phyloP scores from a whole-genome alignment of 768 basidiomycete species.

The Boletus huronensis region DNA sequence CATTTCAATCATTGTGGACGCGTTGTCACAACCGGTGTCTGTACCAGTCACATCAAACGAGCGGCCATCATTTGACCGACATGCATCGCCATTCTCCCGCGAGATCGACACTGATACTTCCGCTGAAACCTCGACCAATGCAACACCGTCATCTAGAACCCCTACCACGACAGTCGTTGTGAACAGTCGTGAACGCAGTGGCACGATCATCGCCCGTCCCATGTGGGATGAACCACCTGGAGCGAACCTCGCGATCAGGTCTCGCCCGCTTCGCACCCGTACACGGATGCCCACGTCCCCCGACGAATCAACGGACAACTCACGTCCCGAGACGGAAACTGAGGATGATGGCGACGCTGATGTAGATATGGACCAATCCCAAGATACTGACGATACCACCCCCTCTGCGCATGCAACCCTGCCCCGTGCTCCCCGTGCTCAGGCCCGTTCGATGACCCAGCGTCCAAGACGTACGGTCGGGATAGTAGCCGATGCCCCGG shows the following conservation, averaged over 20 bases:
- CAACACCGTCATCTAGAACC: constrained; percentile 59
- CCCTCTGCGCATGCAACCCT: constrained; percentile 29
- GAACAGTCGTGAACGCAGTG: constrained; percentile 63
- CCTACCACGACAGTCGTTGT: constrained; percentile 62
- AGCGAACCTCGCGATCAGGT: constrained; percentile 22
- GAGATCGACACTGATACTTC: constrained; percentile 61
- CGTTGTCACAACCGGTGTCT: constrained; percentile 15
- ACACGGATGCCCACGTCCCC: constrained; percentile 37
- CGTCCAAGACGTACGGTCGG: constrained; percentile 43
- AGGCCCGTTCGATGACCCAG: constrained; percentile 33
- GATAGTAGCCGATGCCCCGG: constrained; percentile 42
- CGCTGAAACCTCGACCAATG: constrained; percentile 55
- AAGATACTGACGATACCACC: constrained; percentile 33
- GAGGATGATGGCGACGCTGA: constrained; percentile 69
- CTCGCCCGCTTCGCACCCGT: constrained; percentile 33
- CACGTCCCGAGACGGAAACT: constrained; percentile 69
- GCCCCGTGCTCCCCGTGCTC: constrained; percentile 26
- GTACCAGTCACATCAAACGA: constrained; percentile 20
- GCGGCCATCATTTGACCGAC: constrained; percentile 19
- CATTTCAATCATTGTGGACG: constrained; percentile 22
- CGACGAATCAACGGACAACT: constrained; percentile 45
- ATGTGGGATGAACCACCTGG: constrained; percentile 48
- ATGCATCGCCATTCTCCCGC: constrained; percentile 26
- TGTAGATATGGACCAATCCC: constrained; percentile 47
- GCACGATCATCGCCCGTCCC: constrained; percentile 67